Evolutionary conservation across 345 rosid genomes (phyloP).

Genomic region (Brassica carinata): DNA sequence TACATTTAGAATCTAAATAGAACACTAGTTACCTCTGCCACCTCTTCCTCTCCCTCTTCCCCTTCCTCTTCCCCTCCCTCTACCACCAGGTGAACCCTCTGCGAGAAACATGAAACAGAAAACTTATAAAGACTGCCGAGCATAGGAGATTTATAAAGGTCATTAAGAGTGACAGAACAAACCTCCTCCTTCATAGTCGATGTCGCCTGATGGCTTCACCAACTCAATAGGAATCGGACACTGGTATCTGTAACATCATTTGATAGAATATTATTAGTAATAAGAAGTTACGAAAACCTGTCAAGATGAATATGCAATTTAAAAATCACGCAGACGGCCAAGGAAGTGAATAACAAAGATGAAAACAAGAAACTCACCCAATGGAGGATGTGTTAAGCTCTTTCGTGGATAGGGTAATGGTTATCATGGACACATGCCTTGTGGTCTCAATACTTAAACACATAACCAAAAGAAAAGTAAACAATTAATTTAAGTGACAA

Average conservation of each 20-base stretch:
- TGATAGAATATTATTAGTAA: not conserved
- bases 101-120: slow-evolving; percentile 21
- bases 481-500: not conserved
- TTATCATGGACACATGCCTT: slow-evolving; percentile 98
- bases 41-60: slow-evolving; percentile 53
- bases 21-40: slow-evolving; percentile 36
- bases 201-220: slow-evolving; percentile 52
- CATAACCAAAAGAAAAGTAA: slow-evolving; percentile 9
- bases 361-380: slow-evolving; percentile 60
- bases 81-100: slow-evolving; percentile 76
- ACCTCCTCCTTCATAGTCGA: slow-evolving; percentile 72
- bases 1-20: not conserved
- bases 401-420: slow-evolving; percentile 73
- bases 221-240: slow-evolving; percentile 66
- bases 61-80: slow-evolving; percentile 65
- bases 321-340: not conserved
- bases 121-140: not conserved
- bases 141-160: not conserved
- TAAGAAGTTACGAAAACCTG: not conserved
- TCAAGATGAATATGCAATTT: not conserved
- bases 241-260: slow-evolving; percentile 62
- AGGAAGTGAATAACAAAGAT: not conserved
- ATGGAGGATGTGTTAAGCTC: slow-evolving; percentile 69
- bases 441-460: slow-evolving; percentile 80
- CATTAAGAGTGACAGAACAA: not conserved